Base-by-base conservation (phyloP, 345 rosid genomes). In the Hirschfeldia incana region DNA sequence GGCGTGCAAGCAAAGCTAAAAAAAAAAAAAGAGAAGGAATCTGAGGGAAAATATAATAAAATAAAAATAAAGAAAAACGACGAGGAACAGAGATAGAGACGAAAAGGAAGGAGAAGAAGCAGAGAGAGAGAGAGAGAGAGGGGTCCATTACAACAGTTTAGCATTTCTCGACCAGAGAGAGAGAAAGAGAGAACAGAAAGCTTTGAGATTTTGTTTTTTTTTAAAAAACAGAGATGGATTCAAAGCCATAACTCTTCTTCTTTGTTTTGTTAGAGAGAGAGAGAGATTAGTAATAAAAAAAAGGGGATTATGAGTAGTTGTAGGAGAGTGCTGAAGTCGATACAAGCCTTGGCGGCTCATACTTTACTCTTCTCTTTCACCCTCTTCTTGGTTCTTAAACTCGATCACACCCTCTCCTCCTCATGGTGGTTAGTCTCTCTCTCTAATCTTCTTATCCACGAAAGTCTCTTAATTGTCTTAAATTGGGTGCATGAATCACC, bases 251-350 rank as follows among this genome's bases (percentile, higher is more conserved):
- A 17, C 4, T 60, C 2, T 68, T 61, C 26, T 5, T 34, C 21
- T 21, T 21, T 21, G 21, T 21, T 21, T 21, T 21, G 61, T 4
- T 79, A 65, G 29, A 58, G 29, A 58, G 62, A 57, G 4, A 37
- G 37, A 34, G 21, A 21, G 21, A 21, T 21, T 21, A 21, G 21
- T 21, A 21, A 21, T 2, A 8, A 55, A 2, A 16, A 9, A 26
- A 8, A 16, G 74, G 65, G 49, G 21, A 21, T 21, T 21, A 91
- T 51, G 1, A 51, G 90, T 95, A 88, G 87, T 83, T 92, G 98
- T 90, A 85, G 95, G 69, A 90, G 98, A 86, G 95, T 91, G 76
- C 85, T 92, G 73, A 92, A 94, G 91, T 93, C 98, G 51, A 88
- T 80, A 39, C 99, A 90, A 91, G 90, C 98, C 65, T 81, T 94